These are phyloP conservation scores for Geum urbanum DNA, from an alignment of 306 rosid species.

Conservation along the genomic window DNA sequence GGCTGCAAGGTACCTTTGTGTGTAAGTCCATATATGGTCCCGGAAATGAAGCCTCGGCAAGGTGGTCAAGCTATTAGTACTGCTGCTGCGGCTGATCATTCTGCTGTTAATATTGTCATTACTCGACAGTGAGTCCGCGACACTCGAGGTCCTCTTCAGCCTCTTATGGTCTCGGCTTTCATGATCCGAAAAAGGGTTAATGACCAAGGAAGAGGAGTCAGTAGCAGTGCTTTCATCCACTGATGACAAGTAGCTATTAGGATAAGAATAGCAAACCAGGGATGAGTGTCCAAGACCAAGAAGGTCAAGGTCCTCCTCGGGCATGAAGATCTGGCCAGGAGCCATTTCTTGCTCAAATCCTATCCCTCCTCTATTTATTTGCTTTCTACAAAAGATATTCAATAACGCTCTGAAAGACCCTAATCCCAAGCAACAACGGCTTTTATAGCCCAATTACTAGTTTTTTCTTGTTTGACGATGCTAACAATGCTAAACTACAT, in stretches of 20 bases:
- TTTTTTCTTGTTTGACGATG: conserved; percentile 4
- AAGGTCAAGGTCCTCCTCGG: conserved; percentile 21
- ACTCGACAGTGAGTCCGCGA: conserved; percentile 23
- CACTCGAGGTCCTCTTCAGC: conserved; percentile 29
- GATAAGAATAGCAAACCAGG: conserved; percentile 20
- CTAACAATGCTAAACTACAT: neutral
- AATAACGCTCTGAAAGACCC: conserved; percentile 37
- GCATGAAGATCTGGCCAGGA: neutral
- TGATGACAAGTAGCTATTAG: conserved; percentile 21
- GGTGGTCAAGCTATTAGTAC: conserved; percentile 35
- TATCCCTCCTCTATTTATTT: neutral
- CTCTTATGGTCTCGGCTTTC: conserved; percentile 47
- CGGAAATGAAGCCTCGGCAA: conserved; percentile 44
- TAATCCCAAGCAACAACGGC: neutral
- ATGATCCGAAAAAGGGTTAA: conserved; percentile 27
- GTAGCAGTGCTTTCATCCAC: conserved; percentile 13
- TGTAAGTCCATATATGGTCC: conserved; percentile 63
- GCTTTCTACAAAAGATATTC: conserved; percentile 37
- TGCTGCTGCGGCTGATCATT: conserved; percentile 28
- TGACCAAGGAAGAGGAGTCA: neutral
- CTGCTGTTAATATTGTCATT: neutral
- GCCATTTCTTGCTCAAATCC: conserved; percentile 26
- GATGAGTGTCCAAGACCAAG: conserved; percentile 14
- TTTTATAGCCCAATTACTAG: conserved; percentile 13
- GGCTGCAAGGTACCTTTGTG: conserved; percentile 54